These are phyloP conservation scores for Backusella circina DNA, from an alignment of 192 early-diverging fungal genomes.

Conservation along the genomic window DNA sequence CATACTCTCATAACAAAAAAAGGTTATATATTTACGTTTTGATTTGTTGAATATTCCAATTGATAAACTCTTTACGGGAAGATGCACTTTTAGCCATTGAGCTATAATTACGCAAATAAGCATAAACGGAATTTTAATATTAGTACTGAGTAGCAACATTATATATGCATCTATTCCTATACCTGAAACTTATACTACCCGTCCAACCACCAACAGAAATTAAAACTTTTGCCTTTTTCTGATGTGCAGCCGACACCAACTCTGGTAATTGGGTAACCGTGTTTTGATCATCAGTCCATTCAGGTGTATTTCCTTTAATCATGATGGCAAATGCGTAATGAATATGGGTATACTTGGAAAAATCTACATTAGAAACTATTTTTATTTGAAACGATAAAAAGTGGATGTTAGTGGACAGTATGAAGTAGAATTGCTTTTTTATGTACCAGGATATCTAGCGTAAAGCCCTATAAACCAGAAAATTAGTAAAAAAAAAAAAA, in stretches of 20 bases:
- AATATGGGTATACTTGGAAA: constrained; percentile 62
- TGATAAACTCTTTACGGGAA: constrained; percentile 45
- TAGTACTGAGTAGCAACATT: background rate
- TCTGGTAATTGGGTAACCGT: constrained; percentile 34
- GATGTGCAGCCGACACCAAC: constrained; percentile 43
- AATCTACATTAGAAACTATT: constrained; percentile 37
- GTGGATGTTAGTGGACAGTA: background rate
- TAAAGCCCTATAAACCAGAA: constrained; percentile 17
- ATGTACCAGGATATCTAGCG: constrained; percentile 15
- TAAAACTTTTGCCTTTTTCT: constrained; percentile 47
- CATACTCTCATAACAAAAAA: background rate
- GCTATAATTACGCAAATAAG: constrained; percentile 38
- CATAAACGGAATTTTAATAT: background rate
- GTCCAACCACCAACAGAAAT: constrained; percentile 73
- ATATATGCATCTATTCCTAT: background rate
- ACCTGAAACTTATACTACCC: constrained; percentile 42
- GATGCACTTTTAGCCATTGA: constrained; percentile 40
- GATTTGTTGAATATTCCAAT: constrained; percentile 48
- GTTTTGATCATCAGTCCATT: constrained; percentile 27
- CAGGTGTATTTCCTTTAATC: constrained; percentile 31
- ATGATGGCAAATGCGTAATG: constrained; percentile 64
- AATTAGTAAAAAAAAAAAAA: background rate
- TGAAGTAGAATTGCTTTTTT: background rate
- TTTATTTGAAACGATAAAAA: background rate
- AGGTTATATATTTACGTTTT: constrained; percentile 16